Evolutionary conservation across 2,329 filamentous ascomycete species (phyloP).

Genomic region (Pestalotiopsis sp.): DNA sequence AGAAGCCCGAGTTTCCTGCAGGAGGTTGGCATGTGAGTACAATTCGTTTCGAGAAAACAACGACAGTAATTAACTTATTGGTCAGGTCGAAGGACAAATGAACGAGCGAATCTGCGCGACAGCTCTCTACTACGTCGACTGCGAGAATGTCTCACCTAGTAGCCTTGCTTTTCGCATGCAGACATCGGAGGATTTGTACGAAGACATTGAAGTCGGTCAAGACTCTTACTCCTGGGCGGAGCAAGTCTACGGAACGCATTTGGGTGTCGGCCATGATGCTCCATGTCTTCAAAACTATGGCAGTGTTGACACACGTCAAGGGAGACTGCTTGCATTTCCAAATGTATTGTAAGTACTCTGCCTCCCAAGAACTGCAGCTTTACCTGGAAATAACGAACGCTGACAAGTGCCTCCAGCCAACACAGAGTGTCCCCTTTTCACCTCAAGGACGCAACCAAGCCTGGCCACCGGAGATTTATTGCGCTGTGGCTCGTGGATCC

Average conservation of each 20-base stretch:
- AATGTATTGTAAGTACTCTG: slow-evolving; percentile 23
- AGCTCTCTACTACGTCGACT: slow-evolving; percentile 25
- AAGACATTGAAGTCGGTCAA: slow-evolving; percentile 1
- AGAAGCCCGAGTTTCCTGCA: slow-evolving; percentile 50
- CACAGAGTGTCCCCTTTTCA: background rate
- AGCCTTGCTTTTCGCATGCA: slow-evolving; percentile 55
- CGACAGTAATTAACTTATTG: background rate
- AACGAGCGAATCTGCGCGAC: slow-evolving; percentile 24
- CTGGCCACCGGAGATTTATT: background rate
- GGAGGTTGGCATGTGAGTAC: slow-evolving; percentile 49
- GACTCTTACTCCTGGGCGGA: slow-evolving; percentile 16
- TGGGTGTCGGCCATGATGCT: background rate
- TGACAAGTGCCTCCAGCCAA: background rate
- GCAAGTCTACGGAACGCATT: slow-evolving; percentile 1
- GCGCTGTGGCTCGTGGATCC: slow-evolving; percentile 7
- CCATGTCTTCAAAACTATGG: slow-evolving; percentile 25
- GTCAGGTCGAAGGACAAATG: slow-evolving; percentile 20
- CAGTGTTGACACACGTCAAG: slow-evolving; percentile 23
- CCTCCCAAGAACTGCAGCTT: background rate
- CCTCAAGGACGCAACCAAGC: background rate
- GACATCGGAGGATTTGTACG: slow-evolving; percentile 1
- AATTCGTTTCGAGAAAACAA: background rate
- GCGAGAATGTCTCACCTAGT: slow-evolving; percentile 53
- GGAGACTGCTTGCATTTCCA: slow-evolving; percentile 27
- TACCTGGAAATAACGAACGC: background rate